Percentiles rank a stretch among this genome's conserved stretches.
phyloP scores from a whole-genome alignment of 2,329 filamentous ascomycete genomes.

The Fusarium sp. region DNA sequence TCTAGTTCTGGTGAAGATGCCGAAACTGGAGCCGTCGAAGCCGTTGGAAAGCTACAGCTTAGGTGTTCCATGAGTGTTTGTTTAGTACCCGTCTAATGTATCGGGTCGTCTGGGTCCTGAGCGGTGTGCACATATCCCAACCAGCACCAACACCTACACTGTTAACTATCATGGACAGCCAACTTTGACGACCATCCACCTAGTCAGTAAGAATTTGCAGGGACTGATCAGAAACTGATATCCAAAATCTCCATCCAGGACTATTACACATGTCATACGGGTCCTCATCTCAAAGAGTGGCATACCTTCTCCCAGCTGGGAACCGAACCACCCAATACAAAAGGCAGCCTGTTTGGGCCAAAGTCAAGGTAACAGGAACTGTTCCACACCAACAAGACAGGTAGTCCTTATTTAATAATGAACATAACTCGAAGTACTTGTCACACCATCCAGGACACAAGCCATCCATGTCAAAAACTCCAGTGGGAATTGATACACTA shows the following conservation, averaged over 20 bases:
- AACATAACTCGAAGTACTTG: not conserved
- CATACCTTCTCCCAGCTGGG: not conserved
- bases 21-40: not conserved
- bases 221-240: not conserved
- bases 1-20: not conserved
- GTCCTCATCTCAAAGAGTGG: not conserved
- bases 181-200: not conserved
- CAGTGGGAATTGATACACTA: constrained; percentile 42
- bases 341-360: not conserved
- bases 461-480: constrained; percentile 31
- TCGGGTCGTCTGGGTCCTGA: not conserved
- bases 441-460: not conserved
- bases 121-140: not conserved
- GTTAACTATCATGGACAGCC: not conserved
- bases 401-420: too few relatives aligned
- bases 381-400: not conserved
- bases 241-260: not conserved
- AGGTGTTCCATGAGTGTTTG: not conserved
- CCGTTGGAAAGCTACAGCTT: not conserved
- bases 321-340: not conserved
- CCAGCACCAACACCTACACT: not conserved
- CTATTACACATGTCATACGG: not conserved
- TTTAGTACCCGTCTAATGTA: not conserved
- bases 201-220: not conserved
- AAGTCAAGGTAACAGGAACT: not conserved